Base-by-base conservation (phyloP, 2,329 filamentous ascomycete species). In the Aspergillus pseudoterreus region DNA sequence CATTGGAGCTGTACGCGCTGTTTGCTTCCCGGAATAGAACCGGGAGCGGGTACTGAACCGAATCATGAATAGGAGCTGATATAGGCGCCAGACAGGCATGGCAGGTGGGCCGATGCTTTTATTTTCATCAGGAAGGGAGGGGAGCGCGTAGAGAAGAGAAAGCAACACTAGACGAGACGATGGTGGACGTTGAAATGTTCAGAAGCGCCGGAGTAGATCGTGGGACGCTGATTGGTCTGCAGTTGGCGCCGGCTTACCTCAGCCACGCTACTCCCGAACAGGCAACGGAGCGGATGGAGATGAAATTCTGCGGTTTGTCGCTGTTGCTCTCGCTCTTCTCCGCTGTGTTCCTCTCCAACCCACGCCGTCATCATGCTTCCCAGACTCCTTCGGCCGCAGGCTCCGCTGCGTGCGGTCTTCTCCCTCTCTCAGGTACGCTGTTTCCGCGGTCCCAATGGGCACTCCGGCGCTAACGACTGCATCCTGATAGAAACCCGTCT, bases 341-440 rank as follows among this genome's bases (percentile, higher is more conserved):
- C 15, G 19, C 39, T 54, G 49, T 56, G 32, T 44, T 38, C 44
- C 46, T 54, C 50, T 55, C 59, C 54, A 57, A 54, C 56, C 48
- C 53, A 50, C 57, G 43, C 50, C 46, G 42, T 60, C 67, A 71
- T 68, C 63, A 74, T 76, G 69, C 65, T 75, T 61, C 68, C 70
- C 63, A 66, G 68, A 61, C 57, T 71, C 54, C 58, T 67, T 62
- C 67, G 74, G 71, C 72, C 73, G 70, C 71, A 73, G 66, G 63
- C 66, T 56, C 65, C 68, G 57, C 68, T 76, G 68, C 73, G 73
- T 59, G 68, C 71, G 45, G 67, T 60, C 47, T 65, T 71, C 49
- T 63, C 69, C 48, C 54, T 69, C 50, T 55, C 63, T 39, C 61
- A 66, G 53, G 75, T 77, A 54, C 53, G 67, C 48, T 47, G 54